These are phyloP conservation scores for Eucalyptus rudis DNA, from an alignment of 345 rosid genomes.

Conservation along the genomic window DNA sequence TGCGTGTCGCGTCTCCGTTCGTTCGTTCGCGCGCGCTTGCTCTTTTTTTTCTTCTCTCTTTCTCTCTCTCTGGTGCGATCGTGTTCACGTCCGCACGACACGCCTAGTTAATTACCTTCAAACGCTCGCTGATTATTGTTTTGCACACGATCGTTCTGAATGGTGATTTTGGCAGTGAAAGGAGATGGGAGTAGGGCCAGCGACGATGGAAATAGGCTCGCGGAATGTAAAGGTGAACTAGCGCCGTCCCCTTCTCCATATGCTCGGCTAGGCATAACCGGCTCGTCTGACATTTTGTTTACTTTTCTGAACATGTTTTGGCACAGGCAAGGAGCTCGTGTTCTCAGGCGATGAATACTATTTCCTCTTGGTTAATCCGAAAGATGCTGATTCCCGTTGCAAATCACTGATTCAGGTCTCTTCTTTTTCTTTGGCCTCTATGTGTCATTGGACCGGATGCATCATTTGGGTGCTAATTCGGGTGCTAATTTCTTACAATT, in stretches of 20 bases:
- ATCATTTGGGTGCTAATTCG: background rate
- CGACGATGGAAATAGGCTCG: background rate
- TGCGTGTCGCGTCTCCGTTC: background rate
- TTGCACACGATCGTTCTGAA: background rate
- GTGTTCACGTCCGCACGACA: background rate
- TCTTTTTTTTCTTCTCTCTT: background rate
- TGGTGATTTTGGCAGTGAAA: background rate
- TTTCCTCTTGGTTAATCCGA: constrained; percentile 52
- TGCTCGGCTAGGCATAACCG: background rate
- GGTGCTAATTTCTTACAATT: background rate
- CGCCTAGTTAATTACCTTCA: background rate
- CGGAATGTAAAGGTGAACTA: background rate
- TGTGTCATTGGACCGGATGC: background rate
- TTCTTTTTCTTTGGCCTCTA: background rate
- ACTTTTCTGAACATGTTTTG: background rate
- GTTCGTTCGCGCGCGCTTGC: background rate
- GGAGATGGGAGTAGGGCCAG: background rate
- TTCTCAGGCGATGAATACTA: constrained; percentile 3
- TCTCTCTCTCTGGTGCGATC: background rate
- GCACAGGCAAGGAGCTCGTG: constrained; percentile 11
- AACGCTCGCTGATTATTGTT: background rate
- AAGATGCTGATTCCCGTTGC: constrained; percentile 23
- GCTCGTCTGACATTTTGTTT: background rate
- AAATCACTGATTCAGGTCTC: constrained; percentile 47
- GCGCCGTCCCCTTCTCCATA: background rate